Conservation (phyloP, 148 eudicot genomes). For the Pouteria glomerata region DNA sequence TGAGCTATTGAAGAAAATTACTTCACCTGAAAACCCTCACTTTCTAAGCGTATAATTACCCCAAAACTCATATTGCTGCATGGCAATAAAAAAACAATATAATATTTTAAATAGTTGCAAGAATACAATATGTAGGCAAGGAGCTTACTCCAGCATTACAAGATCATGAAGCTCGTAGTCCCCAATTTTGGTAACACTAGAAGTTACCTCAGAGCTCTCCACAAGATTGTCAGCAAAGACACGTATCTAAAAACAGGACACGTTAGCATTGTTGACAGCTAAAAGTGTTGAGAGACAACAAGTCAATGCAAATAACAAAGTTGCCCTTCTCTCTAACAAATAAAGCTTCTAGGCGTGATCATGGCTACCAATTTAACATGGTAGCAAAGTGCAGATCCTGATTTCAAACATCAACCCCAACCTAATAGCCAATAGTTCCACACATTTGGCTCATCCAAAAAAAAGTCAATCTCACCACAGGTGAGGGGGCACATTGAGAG, state of each 20-base stretch:
- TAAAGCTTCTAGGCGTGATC: no score
- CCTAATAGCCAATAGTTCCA: no score
- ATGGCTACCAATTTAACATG: no score
- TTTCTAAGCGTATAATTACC: conserved; percentile 92
- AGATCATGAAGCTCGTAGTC: conserved; percentile 98
- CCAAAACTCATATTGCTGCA: conserved; percentile 91
- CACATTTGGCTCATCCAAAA: no score
- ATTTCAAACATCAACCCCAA: no score
- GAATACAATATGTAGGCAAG: not conserved
- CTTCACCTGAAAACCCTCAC: conserved; percentile 93
- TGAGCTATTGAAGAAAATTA: conserved; percentile 8
- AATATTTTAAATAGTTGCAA: conserved; percentile 5
- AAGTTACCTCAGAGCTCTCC: conserved; percentile 96
- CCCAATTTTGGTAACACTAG: conserved; percentile 87
- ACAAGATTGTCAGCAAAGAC: conserved; percentile 96
- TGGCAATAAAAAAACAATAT: not conserved
- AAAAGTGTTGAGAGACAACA: no score
- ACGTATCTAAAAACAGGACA: conserved; percentile 53
- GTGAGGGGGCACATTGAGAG: not conserved
- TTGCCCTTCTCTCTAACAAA: no score
- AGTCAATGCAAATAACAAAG: no score
- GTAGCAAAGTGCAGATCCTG: no score
- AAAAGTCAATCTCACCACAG: no score
- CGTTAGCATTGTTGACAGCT: not conserved
- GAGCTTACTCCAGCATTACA: conserved; percentile 79